Base-by-base conservation (phyloP, 768 basidiomycete species). In the Amanita jacksonii region DNA sequence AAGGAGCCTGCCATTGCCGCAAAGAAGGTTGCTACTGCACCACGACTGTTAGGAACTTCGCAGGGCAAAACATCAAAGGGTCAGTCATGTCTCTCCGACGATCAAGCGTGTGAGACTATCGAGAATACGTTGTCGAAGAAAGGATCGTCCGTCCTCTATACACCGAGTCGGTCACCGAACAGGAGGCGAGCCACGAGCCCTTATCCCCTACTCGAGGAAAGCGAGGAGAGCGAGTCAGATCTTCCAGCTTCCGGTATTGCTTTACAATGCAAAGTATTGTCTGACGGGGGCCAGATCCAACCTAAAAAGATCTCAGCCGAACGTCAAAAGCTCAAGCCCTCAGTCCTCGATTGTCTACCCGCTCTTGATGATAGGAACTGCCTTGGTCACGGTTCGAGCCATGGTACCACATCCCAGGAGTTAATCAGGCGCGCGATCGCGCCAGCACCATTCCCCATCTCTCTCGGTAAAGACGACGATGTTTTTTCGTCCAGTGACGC, bases 1-100 rank as follows among this genome's bases (percentile, higher is more conserved):
- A 41, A 46, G 38, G 24, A 50, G 28, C 8, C 47, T 41, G 53
- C 43, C 8, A 38, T 27, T 10, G 38, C 51, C 6, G 50, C 49
- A 16, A 57, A 57, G 51, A 44, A 37, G 38, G 44, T 23, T 45
- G 52, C 20, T 4, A 49, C 41, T 25, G 13, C 30, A 49, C 46
- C 40, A 39, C 46, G 32, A 13, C 39, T 28, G 22, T 18, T 49
- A 38, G n/a, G n/a, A n/a, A n/a, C n/a, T n/a, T n/a, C n/a, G n/a
- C n/a, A n/a, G n/a, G n/a, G n/a, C n/a, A 43, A 33, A 32, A 12
- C 18, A 5, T 22, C 24, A 32, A 22, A 9, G 16, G 28, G 23
- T 25, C 24, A 24, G 16, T 24, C 34, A 18, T 34, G 24, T 20
- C 22, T 16, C 8, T 43, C 31, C 5, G 41, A 43, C 30, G 4